Evolutionary conservation across 805 yeast genomes (phyloP), one percentile per base, ranked within the genome.

Genomic region (Suhomyces prunicola): DNA sequence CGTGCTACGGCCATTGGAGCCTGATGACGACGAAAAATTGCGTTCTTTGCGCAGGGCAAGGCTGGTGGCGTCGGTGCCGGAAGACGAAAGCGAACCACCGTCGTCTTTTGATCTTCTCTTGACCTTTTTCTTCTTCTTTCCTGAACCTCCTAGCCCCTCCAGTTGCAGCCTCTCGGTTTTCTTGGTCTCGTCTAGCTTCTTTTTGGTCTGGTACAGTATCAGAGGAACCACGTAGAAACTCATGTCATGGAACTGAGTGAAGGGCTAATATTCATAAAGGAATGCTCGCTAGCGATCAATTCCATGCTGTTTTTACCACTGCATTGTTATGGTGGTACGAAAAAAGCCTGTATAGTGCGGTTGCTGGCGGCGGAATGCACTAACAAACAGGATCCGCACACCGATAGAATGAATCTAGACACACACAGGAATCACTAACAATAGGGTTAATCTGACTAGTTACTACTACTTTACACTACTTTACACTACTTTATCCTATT

Each of bases 161-260:
- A 47, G 44, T 5, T 35, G 26, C 33, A 10, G 29, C 19, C 60
- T 55, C 40, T 66, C 63, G 31, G 47, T 48, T 51, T 60, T 58
- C 46, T 62, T 60, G 40, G 57, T 60, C 41, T 67, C 57, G 42
- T 67, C 64, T 41, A 73, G 49, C 55, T 73, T 73, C 56, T 74
- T 76, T 52, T 71, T 69, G 26, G 73, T 72, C 58, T 74, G 79
- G 54, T 70, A 74, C 65, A 70, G 72, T 52, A 72, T 69, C 19
- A 73, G 55, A 1, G 77, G 77, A 1, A 73, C 78, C 15, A 71
- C 64, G 46, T 64, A 73, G 57, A 68, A 74, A 54, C 70, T 72
- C 78, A 73, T 73, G 9, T 6, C 6, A 13, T 29, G 1, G 2
- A 9, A 8, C 8, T 8, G 3, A 29, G 31, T 8, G 13, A 10